Evolutionary conservation across 2,329 filamentous ascomycete species (phyloP).

Genomic region (Sordariomycetes sp.): DNA sequence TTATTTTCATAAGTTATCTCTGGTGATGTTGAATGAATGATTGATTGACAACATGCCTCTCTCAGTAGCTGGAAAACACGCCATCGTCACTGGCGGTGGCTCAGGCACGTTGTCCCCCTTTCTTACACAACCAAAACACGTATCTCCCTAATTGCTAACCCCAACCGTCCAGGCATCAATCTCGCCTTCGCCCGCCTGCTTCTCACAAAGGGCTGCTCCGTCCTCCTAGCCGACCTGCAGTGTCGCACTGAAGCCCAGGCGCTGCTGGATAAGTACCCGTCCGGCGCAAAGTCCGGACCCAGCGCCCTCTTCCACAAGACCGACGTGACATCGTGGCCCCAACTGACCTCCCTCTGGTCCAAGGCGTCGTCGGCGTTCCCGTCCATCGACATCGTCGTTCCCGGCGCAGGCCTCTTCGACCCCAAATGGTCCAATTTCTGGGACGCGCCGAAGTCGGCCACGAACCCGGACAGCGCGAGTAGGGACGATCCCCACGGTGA

Average conservation of each 20-base stretch:
- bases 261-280: constrained; percentile 17
- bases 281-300: constrained; percentile 7
- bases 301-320: constrained; percentile 23
- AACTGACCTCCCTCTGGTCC: constrained; percentile 20
- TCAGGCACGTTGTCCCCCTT: constrained; percentile 8
- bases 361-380: constrained; percentile 16
- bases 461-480: constrained; percentile 16
- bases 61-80: constrained; percentile 17
- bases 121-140: neutral
- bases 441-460: constrained; percentile 19
- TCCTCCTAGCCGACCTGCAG: constrained; percentile 24
- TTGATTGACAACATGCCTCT: constrained; percentile 8
- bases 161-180: constrained; percentile 20
- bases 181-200: constrained; percentile 23
- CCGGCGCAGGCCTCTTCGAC: constrained; percentile 27
- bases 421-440: constrained; percentile 25
- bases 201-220: constrained; percentile 23
- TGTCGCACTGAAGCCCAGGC: constrained; percentile 23
- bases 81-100: constrained; percentile 21
- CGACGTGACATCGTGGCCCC: constrained; percentile 25
- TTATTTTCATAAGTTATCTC: no score
- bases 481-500: constrained; percentile 16
- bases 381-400: constrained; percentile 24
- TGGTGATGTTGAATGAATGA: no score
- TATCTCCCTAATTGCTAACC: neutral